Conservation (phyloP, 2,329 filamentous ascomycete species). For the Cadophora gregata region DNA sequence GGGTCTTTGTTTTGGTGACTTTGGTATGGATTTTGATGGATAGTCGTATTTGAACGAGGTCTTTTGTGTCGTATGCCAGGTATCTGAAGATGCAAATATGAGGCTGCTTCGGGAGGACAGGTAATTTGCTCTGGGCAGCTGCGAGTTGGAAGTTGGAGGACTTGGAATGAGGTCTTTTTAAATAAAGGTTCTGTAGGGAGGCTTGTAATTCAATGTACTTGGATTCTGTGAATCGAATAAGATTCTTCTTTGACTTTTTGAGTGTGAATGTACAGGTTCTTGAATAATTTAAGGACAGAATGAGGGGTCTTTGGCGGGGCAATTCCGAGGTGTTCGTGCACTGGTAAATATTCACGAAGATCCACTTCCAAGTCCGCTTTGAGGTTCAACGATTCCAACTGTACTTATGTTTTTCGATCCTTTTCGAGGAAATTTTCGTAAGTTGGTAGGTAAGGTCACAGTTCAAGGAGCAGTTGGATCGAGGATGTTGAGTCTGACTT, state of each 20-base stretch:
- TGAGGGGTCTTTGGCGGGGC: slow-evolving; percentile 13
- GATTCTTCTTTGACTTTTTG: not conserved
- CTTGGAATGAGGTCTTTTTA: not conserved
- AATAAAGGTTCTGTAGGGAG: not conserved
- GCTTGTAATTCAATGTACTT: not conserved
- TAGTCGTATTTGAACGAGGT: not conserved
- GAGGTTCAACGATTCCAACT: not conserved
- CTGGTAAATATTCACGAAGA: not conserved
- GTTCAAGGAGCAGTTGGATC: not conserved
- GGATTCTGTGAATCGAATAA: not conserved
- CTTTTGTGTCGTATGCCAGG: not conserved
- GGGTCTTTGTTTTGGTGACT: not conserved
- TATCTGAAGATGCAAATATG: not conserved
- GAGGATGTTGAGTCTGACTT: not conserved
- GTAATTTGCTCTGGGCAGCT: not conserved
- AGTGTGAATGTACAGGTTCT: not conserved
- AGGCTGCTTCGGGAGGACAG: not conserved
- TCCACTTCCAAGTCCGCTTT: not conserved
- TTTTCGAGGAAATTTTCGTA: too few species aligned
- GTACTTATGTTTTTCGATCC: too few species aligned
- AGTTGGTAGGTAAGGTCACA: not conserved
- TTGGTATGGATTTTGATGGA: not conserved
- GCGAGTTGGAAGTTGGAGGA: not conserved
- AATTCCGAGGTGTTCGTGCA: not conserved
- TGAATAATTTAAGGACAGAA: not conserved